These are phyloP conservation scores for Aschersonia sp. DNA, from an alignment of 2,329 filamentous ascomycete genomes.

Conservation along the genomic window DNA sequence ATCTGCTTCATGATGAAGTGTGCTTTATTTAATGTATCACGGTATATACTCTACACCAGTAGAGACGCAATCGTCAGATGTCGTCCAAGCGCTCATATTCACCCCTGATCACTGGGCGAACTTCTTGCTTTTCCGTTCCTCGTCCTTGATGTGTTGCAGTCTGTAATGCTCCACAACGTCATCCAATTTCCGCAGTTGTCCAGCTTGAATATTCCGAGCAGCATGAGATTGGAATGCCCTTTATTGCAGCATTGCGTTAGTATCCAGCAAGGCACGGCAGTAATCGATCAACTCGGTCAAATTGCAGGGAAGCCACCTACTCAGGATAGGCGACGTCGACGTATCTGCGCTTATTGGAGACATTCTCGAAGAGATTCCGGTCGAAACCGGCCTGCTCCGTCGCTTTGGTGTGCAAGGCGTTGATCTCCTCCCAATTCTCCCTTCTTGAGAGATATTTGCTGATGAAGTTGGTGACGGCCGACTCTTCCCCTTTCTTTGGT, in stretches of 20 bases:
- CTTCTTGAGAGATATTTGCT: conserved; percentile 30
- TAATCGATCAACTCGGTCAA: not conserved
- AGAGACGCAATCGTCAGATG: no score
- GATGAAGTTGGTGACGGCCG: conserved; percentile 30
- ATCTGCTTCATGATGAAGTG: no score
- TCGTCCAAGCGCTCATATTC: no score
- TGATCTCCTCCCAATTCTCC: conserved; percentile 36
- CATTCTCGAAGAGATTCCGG: conserved; percentile 37
- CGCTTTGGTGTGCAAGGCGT: conserved; percentile 34
- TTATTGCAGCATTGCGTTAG: not conserved
- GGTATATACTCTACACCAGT: no score
- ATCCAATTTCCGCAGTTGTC: conserved; percentile 38
- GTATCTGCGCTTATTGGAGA: conserved; percentile 25
- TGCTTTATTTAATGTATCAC: no score
- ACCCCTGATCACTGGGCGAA: conserved; percentile 16
- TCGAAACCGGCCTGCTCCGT: conserved; percentile 43
- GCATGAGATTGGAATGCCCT: conserved; percentile 37
- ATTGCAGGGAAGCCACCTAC: conserved; percentile 26
- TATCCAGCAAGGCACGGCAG: not conserved
- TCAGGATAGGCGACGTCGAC: conserved; percentile 42
- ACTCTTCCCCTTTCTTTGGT: conserved; percentile 34
- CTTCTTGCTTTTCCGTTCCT: conserved; percentile 39
- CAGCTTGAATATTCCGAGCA: conserved; percentile 38
- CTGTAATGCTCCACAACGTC: conserved; percentile 43
- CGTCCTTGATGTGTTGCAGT: conserved; percentile 37